Percentiles rank a stretch among this genome's conserved stretches.
Conservation (phyloP, 768 basidiomycete species). For the Suillus fuscotomentosus region DNA sequence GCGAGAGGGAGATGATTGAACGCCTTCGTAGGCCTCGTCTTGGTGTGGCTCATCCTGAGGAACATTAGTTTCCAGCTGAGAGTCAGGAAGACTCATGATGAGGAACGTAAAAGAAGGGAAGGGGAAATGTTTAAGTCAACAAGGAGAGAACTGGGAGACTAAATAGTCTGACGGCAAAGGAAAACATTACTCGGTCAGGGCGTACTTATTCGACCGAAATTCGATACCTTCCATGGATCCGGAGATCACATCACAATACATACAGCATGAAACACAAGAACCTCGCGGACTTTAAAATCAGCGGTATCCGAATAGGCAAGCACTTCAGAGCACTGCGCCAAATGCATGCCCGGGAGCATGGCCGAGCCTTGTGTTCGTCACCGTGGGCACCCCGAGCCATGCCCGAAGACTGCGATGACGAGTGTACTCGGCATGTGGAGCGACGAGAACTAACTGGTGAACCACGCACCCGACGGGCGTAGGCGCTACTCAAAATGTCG, state of each 20-base stretch:
- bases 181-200: not conserved
- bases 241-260: not conserved
- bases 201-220: not conserved
- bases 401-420: not conserved
- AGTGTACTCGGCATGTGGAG: not conserved
- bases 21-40: too few relatives aligned
- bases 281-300: not conserved
- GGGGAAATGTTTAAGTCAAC: not conserved
- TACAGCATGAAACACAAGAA: not conserved
- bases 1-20: constrained; percentile 8
- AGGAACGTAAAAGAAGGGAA: not conserved
- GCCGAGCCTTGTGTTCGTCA: not conserved
- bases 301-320: not conserved
- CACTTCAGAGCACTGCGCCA: not conserved
- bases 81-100: not conserved
- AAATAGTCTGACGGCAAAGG: not conserved
- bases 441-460: not conserved
- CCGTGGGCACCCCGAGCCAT: not conserved
- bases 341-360: not conserved
- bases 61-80: not conserved
- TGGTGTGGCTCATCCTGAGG: not conserved
- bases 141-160: not conserved
- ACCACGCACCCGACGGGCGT: not conserved
- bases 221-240: not conserved
- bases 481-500: not conserved